Conservation (phyloP, 2,329 filamentous ascomycete species). For the Talaromyces islandicus region DNA sequence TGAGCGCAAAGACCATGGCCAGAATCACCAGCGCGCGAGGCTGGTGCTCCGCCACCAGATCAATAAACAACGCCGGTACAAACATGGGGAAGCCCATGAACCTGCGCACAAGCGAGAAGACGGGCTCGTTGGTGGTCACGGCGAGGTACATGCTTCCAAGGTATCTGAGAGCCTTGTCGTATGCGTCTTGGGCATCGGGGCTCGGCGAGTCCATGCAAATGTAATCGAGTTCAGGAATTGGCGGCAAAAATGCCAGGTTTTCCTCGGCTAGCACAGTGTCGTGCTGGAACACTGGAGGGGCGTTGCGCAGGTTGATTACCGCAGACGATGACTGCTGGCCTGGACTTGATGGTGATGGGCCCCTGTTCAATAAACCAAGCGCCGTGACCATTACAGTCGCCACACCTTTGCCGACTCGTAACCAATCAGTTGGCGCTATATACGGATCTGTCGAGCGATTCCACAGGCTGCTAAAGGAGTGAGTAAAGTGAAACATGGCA, state of each 20-base stretch:
- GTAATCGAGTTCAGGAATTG: neutral
- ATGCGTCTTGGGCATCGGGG: neutral
- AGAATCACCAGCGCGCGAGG: slow-evolving; percentile 25
- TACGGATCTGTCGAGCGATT: slow-evolving; percentile 22
- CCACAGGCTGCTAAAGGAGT: slow-evolving; percentile 22
- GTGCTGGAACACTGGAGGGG: neutral
- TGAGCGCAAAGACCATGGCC: slow-evolving; percentile 26
- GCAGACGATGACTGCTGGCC: neutral
- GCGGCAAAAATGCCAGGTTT: neutral
- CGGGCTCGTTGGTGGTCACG: slow-evolving; percentile 17
- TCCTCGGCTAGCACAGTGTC: neutral
- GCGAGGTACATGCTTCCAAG: slow-evolving; percentile 6
- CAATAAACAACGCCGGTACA: slow-evolving; percentile 23
- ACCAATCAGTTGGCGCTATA: slow-evolving; percentile 24
- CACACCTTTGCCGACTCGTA: slow-evolving; percentile 20
- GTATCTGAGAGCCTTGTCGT: neutral
- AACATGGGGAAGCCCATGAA: slow-evolving; percentile 25
- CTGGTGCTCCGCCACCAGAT: slow-evolving; percentile 20
- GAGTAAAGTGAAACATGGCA: slow-evolving; percentile 13
- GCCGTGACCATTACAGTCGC: neutral
- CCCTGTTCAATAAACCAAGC: neutral
- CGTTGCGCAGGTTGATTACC: neutral
- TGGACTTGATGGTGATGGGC: neutral
- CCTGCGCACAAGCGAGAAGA: slow-evolving; percentile 20
- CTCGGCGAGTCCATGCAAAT: neutral